Percentiles rank a stretch among this genome's conserved stretches.
Evolutionary conservation across 75 land plant species (phyloP).

Genomic region (Chamaecyparis obtusa): DNA sequence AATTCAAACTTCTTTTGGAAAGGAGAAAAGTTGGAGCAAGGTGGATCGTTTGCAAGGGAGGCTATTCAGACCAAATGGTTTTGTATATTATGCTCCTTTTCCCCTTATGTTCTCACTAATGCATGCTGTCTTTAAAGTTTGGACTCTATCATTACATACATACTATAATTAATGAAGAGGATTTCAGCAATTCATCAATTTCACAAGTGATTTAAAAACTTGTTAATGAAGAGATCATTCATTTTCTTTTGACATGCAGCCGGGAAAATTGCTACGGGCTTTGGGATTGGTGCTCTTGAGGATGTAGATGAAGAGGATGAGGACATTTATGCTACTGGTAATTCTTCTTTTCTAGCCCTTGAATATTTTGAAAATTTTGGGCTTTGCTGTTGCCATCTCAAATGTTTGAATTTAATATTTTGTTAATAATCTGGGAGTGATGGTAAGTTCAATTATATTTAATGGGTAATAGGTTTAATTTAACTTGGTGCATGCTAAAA

Average conservation of each 20-base stretch:
- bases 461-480: neutral
- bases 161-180: neutral
- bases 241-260: constrained; percentile 40
- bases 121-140: neutral
- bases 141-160: neutral
- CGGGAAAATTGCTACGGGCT: constrained; percentile 77
- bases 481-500: neutral
- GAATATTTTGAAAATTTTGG: neutral
- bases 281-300: constrained; percentile 97
- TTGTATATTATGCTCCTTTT: neutral
- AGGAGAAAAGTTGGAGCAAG: constrained; percentile 22
- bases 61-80: constrained; percentile 81
- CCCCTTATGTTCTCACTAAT: neutral
- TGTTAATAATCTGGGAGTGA: neutral
- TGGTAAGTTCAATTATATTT: neutral
- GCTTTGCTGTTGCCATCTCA: neutral
- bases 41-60: constrained; percentile 24
- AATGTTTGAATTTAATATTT: neutral
- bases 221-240: neutral
- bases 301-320: constrained; percentile 91
- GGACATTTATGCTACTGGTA: constrained; percentile 83
- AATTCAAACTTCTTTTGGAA: constrained; percentile 24
- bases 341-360: neutral
- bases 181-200: neutral
- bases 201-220: neutral